phyloP scores from a whole-genome alignment of 139 green algal species.

The Pleodorina starrii region DNA sequence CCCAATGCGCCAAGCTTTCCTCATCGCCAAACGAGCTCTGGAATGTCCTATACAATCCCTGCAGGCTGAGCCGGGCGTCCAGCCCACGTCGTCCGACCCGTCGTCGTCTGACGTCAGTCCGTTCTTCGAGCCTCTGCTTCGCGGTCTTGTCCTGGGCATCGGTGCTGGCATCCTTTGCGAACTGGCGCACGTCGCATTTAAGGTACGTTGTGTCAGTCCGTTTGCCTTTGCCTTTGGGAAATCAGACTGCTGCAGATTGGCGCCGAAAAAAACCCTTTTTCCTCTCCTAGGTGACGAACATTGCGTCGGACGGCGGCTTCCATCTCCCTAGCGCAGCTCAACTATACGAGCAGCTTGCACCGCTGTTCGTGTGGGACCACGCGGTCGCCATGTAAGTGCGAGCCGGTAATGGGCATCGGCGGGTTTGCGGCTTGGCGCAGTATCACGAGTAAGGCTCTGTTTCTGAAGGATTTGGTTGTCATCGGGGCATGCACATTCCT shows the following conservation, averaged over 20 bases:
- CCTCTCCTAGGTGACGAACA: not conserved
- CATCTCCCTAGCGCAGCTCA: conserved; percentile 14
- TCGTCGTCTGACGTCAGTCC: not conserved
- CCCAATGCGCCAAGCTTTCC: no score
- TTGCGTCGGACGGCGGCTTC: conserved; percentile 18
- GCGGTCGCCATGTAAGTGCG: conserved; percentile 38
- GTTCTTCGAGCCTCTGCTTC: conserved; percentile 72
- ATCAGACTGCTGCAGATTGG: no score
- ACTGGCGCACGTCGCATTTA: conserved; percentile 63
- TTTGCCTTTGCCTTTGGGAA: no score
- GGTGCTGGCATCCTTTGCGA: conserved; percentile 70
- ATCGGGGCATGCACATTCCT: no score
- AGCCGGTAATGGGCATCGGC: no score
- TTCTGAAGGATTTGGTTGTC: no score
- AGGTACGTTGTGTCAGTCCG: not conserved
- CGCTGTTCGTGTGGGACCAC: conserved; percentile 72
- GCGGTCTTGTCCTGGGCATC: conserved; percentile 72
- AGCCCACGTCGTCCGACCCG: not conserved
- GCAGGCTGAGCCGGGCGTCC: conserved; percentile 1
- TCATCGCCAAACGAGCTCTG: no score
- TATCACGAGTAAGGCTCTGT: no score
- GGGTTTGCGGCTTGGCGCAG: no score
- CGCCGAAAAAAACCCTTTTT: conserved; percentile 10
- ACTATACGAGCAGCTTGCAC: conserved; percentile 41
- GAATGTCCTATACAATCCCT: not conserved